These are phyloP conservation scores for Trifolium pratense DNA, from an alignment of 306 rosid species.

Conservation along the genomic window DNA sequence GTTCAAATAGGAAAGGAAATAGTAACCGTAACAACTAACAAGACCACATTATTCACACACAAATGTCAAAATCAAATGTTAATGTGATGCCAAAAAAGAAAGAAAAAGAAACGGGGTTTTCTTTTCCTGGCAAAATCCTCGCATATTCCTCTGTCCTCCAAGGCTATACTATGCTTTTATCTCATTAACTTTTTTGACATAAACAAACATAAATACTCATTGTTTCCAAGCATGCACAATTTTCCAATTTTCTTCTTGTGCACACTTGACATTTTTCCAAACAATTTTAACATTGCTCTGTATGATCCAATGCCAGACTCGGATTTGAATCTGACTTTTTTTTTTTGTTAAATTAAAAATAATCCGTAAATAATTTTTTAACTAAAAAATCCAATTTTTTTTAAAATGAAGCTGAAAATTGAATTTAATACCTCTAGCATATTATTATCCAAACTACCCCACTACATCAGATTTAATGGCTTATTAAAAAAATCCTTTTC, in stretches of 20 bases:
- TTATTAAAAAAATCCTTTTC: too few species aligned
- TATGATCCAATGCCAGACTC: too few species aligned
- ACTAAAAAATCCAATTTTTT: too few species aligned
- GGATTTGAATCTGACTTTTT: too few species aligned
- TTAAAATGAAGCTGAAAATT: too few species aligned
- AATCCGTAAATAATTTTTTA: too few species aligned
- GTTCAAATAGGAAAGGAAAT: slow-evolving; percentile 4
- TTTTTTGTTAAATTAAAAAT: too few species aligned
- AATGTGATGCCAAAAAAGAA: not conserved
- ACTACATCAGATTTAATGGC: too few species aligned
- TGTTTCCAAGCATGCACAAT: not conserved
- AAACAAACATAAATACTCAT: not conserved
- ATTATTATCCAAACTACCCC: too few species aligned
- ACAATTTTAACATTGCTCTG: too few species aligned
- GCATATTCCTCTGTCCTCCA: slow-evolving; percentile 31
- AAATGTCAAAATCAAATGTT: slow-evolving; percentile 40
- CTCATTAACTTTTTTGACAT: slow-evolving; percentile 24
- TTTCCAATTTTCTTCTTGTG: not conserved
- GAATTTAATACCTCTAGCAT: too few species aligned
- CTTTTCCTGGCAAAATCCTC: slow-evolving; percentile 31
- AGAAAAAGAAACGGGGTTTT: not conserved
- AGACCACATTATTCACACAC: slow-evolving; percentile 4
- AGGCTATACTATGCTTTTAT: slow-evolving; percentile 25
- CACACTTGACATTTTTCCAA: too few species aligned
- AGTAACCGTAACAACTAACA: not conserved